A percentile compares a stretch with the other conserved stretches of the same genome.
Conservation (phyloP, 2,329 filamentous ascomycete species). For the Cladorrhinum sp. region DNA sequence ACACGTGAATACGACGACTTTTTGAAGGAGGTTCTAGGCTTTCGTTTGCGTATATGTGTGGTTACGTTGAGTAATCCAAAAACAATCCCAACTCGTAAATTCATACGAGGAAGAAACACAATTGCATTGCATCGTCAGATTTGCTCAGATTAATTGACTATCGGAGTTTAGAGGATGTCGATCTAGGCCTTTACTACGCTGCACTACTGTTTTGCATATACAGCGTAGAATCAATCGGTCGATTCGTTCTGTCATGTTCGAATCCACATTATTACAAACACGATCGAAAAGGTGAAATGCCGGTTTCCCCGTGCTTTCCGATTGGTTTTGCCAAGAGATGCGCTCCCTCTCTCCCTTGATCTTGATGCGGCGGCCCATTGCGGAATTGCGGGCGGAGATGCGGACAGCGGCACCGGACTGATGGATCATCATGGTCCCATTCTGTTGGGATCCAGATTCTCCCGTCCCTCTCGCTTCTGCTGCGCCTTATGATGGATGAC, state of each 20-base stretch:
- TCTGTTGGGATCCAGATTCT: neutral
- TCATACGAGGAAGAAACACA: too few species aligned
- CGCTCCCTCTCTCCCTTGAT: too few species aligned
- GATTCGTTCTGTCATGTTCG: neutral
- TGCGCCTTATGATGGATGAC: neutral
- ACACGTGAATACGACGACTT: slow-evolving; percentile 1
- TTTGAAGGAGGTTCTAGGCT: neutral
- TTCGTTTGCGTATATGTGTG: neutral
- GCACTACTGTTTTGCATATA: neutral
- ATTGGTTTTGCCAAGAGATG: neutral
- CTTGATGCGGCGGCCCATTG: too few species aligned
- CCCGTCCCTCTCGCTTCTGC: neutral
- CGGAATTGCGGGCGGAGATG: neutral
- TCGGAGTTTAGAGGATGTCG: neutral
- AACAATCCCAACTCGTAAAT: too few species aligned
- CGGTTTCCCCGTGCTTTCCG: neutral
- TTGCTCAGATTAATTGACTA: neutral
- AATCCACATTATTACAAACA: slow-evolving; percentile 2
- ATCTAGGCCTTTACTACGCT: too few species aligned
- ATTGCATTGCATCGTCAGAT: neutral
- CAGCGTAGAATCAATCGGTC: too few species aligned
- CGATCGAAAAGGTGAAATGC: neutral
- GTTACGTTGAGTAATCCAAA: too few species aligned
- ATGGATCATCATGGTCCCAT: neutral
- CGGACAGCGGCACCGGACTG: neutral